Conservation (phyloP, 148 eudicot species). For the Cornus kousa region DNA sequence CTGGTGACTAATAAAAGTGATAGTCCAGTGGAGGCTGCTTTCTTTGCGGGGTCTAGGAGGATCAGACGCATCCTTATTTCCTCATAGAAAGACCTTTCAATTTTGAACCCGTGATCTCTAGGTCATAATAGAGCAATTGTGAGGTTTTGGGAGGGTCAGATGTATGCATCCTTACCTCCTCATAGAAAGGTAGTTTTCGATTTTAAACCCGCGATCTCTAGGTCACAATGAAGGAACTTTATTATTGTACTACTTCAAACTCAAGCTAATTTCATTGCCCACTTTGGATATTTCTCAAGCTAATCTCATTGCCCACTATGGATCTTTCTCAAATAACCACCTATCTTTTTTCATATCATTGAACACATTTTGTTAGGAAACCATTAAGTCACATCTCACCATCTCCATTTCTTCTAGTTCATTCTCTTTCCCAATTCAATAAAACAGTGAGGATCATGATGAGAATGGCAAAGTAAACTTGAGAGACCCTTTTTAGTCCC, state of each 20-base stretch:
- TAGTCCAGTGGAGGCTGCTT: too few relatives aligned
- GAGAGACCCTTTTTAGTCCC: slow-evolving; percentile 1
- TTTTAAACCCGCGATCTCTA: too few relatives aligned
- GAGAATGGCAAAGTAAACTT: not conserved
- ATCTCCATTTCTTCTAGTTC: not conserved
- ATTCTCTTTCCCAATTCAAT: not conserved
- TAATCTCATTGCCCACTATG: not conserved
- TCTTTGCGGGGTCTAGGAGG: too few relatives aligned
- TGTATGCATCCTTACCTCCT: too few relatives aligned
- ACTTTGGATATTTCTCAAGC: not conserved
- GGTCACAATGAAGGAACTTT: too few relatives aligned
- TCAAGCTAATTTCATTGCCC: not conserved
- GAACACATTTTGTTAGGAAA: not conserved
- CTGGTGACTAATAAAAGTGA: too few relatives aligned
- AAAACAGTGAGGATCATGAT: not conserved
- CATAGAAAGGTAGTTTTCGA: too few relatives aligned
- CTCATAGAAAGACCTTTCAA: too few relatives aligned
- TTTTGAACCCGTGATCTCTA: too few relatives aligned
- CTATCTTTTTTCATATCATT: slow-evolving; percentile 1
- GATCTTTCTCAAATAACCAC: not conserved
- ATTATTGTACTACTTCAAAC: not conserved
- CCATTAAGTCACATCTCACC: not conserved
- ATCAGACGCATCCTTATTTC: too few relatives aligned
- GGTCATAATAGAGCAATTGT: too few relatives aligned
- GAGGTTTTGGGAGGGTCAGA: too few relatives aligned